These are phyloP conservation scores for Debaryomycetaceae sp. DNA, from an alignment of 1,139 yeast genomes.

Conservation along the genomic window DNA sequence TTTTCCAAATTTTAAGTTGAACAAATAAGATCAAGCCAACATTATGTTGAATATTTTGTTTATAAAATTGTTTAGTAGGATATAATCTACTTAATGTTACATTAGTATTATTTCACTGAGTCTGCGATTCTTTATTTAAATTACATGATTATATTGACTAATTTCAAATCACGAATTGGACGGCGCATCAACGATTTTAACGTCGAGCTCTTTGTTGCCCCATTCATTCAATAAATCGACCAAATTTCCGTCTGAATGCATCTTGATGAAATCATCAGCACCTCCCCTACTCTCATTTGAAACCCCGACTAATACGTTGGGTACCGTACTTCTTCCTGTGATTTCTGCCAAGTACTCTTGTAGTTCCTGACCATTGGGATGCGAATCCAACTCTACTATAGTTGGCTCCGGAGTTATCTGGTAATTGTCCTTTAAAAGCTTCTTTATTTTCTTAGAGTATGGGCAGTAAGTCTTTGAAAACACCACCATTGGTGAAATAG, in stretches of 20 bases:
- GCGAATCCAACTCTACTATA: slow-evolving; percentile 80
- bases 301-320: slow-evolving; percentile 64
- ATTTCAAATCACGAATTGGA: slow-evolving; percentile 32
- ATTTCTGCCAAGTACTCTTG: slow-evolving; percentile 56
- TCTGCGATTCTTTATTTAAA: slow-evolving; percentile 1
- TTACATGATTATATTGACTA: not conserved
- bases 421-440: slow-evolving; percentile 60
- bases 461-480: slow-evolving; percentile 77
- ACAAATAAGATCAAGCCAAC: slow-evolving; percentile 2
- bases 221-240: slow-evolving; percentile 50
- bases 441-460: slow-evolving; percentile 67
- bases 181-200: slow-evolving; percentile 54
- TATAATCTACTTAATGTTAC: slow-evolving; percentile 19
- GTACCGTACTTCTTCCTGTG: slow-evolving; percentile 68
- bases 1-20: slow-evolving; percentile 85
- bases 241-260: slow-evolving; percentile 57
- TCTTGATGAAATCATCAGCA: slow-evolving; percentile 67
- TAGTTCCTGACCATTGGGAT: slow-evolving; percentile 59
- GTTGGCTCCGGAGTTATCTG: slow-evolving; percentile 67
- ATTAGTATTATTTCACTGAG: slow-evolving; percentile 13
- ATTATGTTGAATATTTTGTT: slow-evolving; percentile 1
- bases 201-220: slow-evolving; percentile 59
- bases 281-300: slow-evolving; percentile 62
- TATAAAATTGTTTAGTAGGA: slow-evolving; percentile 1
- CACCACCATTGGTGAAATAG: slow-evolving; percentile 65